phyloP scores from a whole-genome alignment of 495 filamentous ascomycete species.

The Tuber calosporum region DNA sequence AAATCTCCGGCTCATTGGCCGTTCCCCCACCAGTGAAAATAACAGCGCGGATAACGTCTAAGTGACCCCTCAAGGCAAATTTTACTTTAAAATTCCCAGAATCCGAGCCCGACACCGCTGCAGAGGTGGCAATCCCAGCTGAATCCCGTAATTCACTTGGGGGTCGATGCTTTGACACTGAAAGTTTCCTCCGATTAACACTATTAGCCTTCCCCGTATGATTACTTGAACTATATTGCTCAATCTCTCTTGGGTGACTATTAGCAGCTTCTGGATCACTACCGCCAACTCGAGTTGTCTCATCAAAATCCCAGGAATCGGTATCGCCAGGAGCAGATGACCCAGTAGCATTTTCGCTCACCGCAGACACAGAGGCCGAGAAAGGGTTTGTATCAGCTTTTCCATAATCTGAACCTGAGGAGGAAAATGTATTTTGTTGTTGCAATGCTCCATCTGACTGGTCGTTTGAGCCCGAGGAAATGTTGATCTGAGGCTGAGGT shows the following conservation, averaged over 20 bases:
- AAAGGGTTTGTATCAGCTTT: conserved; percentile 42
- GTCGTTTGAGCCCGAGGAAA: conserved; percentile 31
- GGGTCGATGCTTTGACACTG: conserved; percentile 56
- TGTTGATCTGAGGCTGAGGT: conserved; percentile 32
- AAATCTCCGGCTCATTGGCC: conserved; percentile 90
- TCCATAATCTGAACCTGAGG: conserved; percentile 29
- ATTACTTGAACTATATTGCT: conserved; percentile 16
- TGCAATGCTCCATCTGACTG: conserved; percentile 22
- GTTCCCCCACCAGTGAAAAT: conserved; percentile 95
- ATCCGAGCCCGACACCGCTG: conserved; percentile 49
- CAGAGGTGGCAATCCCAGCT: conserved; percentile 37
- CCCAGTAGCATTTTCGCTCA: conserved; percentile 10
- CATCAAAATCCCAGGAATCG: conserved; percentile 91
- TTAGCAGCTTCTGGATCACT: conserved; percentile 20
- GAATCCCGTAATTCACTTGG: conserved; percentile 47
- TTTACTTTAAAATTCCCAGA: conserved; percentile 76
- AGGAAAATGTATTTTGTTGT: conserved; percentile 13
- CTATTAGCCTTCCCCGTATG: conserved; percentile 22
- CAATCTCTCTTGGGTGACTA: conserved; percentile 25
- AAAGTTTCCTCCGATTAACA: conserved; percentile 59
- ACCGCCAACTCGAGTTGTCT: conserved; percentile 42
- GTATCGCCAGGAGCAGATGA: conserved; percentile 46
- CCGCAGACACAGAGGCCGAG: conserved; percentile 17
- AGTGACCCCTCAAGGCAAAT: conserved; percentile 83
- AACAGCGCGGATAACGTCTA: conserved; percentile 85